Evolutionary conservation across 2,329 filamentous ascomycete species (phyloP), one percentile per base, ranked within the genome.

Genomic region (Pyrenophora tritici-repentis): DNA sequence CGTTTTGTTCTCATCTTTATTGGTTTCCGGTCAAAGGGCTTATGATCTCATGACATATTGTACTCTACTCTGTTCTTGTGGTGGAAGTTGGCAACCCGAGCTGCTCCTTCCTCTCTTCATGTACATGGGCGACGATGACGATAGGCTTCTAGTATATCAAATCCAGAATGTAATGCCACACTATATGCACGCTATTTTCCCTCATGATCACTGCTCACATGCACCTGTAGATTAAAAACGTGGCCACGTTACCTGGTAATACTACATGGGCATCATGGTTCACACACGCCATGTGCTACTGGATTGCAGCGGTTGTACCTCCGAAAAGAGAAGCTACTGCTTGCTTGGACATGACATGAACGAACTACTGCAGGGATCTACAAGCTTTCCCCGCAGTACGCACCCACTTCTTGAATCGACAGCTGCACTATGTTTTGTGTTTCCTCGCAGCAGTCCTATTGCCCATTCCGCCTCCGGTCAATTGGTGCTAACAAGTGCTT

Each of bases 341-440:
- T 47, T 32, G 47, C 42, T 40, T 41, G 26, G 22, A 22, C 34
- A 52, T 43, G 44, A n/a, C 39, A 10, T 5, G 22, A 29, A 14
- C 29, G 37, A 39, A 34, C 18, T 40, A 22, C 36, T 32, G 18
- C 36, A 47, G 44, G 44, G 39, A 42, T 38, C 34, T 42, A 34
- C 44, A 39, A 29, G 39, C 44, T 39, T 52, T 52, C 49, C 49
- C 49, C 49, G 49, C 49, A 52, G 29, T 38, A 39, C 46, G 44
- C 48, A 50, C n/a, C 36, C 24, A 29, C 42, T 29, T 42, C 31
- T n/a, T 38, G 14, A 22, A 16, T 29, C 34, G 17, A 43, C 29
- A 44, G 26, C 29, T 6, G 12, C 36, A 36, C 31, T 42, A 16
- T 17, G 32, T 36, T 16, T 26, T 33, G n/a, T 22, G 12, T 24